A percentile compares a stretch with the other conserved stretches of the same genome.
These are phyloP conservation scores for Kodamaea arcana DNA, from an alignment of 1,139 yeast genomes.

Conservation along the genomic window DNA sequence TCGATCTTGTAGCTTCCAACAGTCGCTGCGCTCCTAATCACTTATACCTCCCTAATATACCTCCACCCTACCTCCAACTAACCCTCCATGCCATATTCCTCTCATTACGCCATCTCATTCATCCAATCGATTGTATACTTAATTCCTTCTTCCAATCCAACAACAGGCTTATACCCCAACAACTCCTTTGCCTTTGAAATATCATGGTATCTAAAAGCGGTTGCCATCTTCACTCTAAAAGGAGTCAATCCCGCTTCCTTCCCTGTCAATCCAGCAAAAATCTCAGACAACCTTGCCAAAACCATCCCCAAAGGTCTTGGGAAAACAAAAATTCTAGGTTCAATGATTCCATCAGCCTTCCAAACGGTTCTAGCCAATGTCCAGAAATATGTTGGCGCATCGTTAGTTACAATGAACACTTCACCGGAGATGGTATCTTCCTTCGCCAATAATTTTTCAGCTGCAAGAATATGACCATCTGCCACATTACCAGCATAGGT, in stretches of 20 bases:
- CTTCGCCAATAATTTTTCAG: conserved; percentile 57
- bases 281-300: conserved; percentile 77
- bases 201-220: conserved; percentile 95
- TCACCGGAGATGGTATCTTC: conserved; percentile 67
- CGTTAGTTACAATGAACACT: conserved; percentile 87
- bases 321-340: conserved; percentile 63
- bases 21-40: no score
- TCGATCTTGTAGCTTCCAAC: no score
- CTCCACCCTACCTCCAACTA: not conserved
- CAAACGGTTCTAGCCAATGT: conserved; percentile 94
- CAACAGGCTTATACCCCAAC: conserved; percentile 78
- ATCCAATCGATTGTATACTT: conserved; percentile 80
- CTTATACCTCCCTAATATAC: not conserved
- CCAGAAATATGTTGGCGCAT: conserved; percentile 95
- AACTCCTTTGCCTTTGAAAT: conserved; percentile 78
- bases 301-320: conserved; percentile 69
- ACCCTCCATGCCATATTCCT: no score
- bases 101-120: conserved; percentile 55
- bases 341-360: conserved; percentile 91
- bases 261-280: conserved; percentile 62
- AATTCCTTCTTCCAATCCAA: conserved; percentile 80
- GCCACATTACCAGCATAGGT: conserved; percentile 99
- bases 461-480: conserved; percentile 91
- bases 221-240: conserved; percentile 85
- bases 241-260: conserved; percentile 96